These are phyloP conservation scores for Meyerozyma smithsonii DNA, from an alignment of 1,139 yeast species.

Conservation along the genomic window DNA sequence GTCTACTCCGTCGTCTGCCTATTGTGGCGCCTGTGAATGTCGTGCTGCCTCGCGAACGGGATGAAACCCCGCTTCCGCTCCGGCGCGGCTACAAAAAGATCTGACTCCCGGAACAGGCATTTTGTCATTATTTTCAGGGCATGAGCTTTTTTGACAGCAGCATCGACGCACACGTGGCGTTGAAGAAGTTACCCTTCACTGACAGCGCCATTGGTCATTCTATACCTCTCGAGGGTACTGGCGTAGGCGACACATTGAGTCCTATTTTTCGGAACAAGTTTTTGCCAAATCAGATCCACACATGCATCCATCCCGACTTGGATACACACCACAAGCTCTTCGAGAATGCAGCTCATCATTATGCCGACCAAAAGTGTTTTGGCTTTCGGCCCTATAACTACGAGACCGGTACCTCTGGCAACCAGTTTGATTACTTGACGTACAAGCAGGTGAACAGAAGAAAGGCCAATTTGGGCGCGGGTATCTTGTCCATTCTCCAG, in stretches of 20 bases:
- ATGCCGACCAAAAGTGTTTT: slow-evolving; percentile 23
- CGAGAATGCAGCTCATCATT: slow-evolving; percentile 17
- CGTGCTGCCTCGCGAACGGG: no score
- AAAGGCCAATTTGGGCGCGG: slow-evolving; percentile 26
- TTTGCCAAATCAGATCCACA: slow-evolving; percentile 6
- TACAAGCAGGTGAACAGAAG: slow-evolving; percentile 19
- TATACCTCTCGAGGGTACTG: slow-evolving; percentile 4
- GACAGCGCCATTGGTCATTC: slow-evolving; percentile 5
- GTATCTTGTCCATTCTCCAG: slow-evolving; percentile 26
- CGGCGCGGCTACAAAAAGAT: no score
- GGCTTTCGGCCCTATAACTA: slow-evolving; percentile 30
- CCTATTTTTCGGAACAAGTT: slow-evolving; percentile 11
- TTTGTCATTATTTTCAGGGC: neutral
- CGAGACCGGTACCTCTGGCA: slow-evolving; percentile 17
- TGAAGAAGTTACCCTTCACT: neutral
- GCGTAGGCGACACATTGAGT: slow-evolving; percentile 4
- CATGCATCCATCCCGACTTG: slow-evolving; percentile 15
- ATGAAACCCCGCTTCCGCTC: no score
- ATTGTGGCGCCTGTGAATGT: no score
- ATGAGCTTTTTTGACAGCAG: neutral
- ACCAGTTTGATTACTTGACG: slow-evolving; percentile 16
- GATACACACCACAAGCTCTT: slow-evolving; percentile 27
- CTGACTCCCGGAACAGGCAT: no score
- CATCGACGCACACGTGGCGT: neutral
- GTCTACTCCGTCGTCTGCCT: no score